Percentiles rank a stretch among this genome's conserved stretches.
These are phyloP conservation scores for Rhodotorula sp. DNA, from an alignment of 1,284 basidiomycete genomes.

Conservation along the genomic window DNA sequence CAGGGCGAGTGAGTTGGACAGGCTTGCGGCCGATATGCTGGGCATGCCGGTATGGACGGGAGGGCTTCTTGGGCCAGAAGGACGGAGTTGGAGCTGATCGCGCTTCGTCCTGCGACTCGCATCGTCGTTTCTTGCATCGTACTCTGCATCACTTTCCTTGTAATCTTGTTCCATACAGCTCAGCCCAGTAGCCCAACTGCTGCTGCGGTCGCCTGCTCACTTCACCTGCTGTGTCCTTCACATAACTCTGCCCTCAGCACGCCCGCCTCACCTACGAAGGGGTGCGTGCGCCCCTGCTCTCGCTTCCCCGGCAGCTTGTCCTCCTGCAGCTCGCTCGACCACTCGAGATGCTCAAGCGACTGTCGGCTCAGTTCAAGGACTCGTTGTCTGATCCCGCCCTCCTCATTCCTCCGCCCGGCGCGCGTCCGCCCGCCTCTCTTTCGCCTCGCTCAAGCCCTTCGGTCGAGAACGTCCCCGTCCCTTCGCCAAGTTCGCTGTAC, in stretches of 20 bases:
- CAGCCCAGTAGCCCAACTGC: no score
- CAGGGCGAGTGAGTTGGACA: constrained; percentile 1
- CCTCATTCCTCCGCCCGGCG: constrained; percentile 1
- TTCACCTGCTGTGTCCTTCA: no score
- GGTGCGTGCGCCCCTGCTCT: background rate
- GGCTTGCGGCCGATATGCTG: no score
- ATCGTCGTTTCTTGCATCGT: no score
- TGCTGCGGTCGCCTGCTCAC: no score
- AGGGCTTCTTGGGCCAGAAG: no score
- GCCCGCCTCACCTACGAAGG: background rate
- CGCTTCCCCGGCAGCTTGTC: background rate
- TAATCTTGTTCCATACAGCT: no score
- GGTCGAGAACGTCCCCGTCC: background rate
- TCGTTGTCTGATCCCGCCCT: background rate
- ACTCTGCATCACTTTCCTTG: no score
- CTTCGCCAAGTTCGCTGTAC: background rate
- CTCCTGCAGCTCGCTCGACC: background rate
- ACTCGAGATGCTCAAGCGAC: background rate
- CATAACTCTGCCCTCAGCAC: background rate
- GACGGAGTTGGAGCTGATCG: no score
- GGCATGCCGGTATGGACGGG: no score
- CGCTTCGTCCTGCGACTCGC: no score
- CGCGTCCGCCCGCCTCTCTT: background rate
- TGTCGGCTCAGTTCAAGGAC: no score
- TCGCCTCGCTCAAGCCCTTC: background rate